These are phyloP conservation scores for Vinca minor DNA, from an alignment of 257 asterid species.

Conservation along the genomic window DNA sequence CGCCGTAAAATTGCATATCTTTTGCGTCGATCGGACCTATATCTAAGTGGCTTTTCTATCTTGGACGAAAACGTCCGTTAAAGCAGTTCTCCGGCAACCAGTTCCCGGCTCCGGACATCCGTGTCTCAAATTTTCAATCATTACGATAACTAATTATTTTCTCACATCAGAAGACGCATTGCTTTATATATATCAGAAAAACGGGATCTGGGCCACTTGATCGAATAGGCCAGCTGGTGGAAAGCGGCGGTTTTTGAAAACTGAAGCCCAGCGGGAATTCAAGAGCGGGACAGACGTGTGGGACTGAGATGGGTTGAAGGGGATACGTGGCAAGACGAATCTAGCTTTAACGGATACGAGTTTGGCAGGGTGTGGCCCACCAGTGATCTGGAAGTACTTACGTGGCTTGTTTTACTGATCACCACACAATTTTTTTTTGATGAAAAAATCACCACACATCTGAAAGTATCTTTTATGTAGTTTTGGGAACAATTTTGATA, in stretches of 20 bases:
- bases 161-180: not conserved
- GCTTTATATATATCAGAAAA: too few relatives aligned
- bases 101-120: not conserved
- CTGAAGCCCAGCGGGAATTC: not conserved
- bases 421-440: too few relatives aligned
- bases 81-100: not conserved
- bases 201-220: too few relatives aligned
- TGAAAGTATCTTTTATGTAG: not conserved
- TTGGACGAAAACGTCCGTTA: not conserved
- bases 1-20: not conserved
- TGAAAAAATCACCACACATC: too few relatives aligned
- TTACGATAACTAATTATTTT: too few relatives aligned
- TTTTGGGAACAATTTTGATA: too few relatives aligned
- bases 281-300: not conserved
- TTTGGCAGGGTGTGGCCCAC: not conserved
- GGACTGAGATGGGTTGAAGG: not conserved
- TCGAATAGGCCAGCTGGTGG: not conserved
- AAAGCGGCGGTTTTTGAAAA: not conserved
- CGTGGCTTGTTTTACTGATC: not conserved
- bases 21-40: not conserved
- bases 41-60: not conserved
- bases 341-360: not conserved
- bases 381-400: too few relatives aligned
- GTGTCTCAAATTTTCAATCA: not conserved
- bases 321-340: not conserved